Percentiles rank a stretch among this genome's conserved stretches.
phyloP scores from a whole-genome alignment of 495 filamentous ascomycete species.

The Monascus purpureus region DNA sequence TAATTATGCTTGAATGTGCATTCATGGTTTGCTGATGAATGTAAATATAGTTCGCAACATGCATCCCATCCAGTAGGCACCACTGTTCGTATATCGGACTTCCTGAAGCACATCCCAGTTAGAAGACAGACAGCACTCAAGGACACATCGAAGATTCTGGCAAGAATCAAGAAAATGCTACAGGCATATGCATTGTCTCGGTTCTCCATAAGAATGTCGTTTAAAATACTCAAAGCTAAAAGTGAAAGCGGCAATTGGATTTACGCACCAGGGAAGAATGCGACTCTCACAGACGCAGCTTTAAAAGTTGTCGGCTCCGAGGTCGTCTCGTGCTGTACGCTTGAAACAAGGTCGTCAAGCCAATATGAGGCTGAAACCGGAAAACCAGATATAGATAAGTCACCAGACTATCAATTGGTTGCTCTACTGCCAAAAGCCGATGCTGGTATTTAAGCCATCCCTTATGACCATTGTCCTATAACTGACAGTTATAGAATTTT shows the following conservation, averaged over 20 bases:
- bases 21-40: constrained; percentile 1
- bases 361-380: background rate
- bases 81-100: constrained; percentile 50
- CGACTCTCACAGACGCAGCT: constrained; percentile 48
- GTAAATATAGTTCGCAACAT: constrained; percentile 23
- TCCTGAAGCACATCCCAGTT: constrained; percentile 63
- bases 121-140: constrained; percentile 53
- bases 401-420: constrained; percentile 27
- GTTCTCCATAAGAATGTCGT: constrained; percentile 44
- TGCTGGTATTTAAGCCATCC: constrained; percentile 16
- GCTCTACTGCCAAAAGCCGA: constrained; percentile 44
- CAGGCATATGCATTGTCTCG: constrained; percentile 65
- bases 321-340: constrained; percentile 39
- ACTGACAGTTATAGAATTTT: constrained; percentile 22
- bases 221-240: constrained; percentile 54
- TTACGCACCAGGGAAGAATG: constrained; percentile 48
- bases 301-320: constrained; percentile 58
- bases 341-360: constrained; percentile 17
- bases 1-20: background rate
- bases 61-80: constrained; percentile 64
- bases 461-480: background rate
- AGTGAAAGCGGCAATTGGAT: constrained; percentile 50
- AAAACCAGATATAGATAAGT: constrained; percentile 4
- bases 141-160: constrained; percentile 43
- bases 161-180: constrained; percentile 51